Percentiles rank a stretch among this genome's conserved stretches.
phyloP scores from a whole-genome alignment of 495 filamentous ascomycete genomes.

The Thermothielavioides terrestris region DNA sequence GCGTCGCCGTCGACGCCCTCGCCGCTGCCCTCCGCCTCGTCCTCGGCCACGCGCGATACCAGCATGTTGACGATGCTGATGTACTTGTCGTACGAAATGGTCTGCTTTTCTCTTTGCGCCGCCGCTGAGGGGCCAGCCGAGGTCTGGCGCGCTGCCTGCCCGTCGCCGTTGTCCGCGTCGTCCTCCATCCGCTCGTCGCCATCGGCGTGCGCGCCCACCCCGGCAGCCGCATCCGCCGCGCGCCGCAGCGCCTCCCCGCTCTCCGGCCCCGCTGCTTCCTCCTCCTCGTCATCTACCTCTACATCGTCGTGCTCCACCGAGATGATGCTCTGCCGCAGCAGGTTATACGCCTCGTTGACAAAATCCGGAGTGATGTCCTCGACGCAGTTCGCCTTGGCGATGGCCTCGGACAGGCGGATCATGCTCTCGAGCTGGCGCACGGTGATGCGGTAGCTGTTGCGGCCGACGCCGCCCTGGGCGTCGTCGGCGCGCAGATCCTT shows the following conservation, averaged over 20 bases:
- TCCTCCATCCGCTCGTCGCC: constrained; percentile 66
- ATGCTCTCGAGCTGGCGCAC: constrained; percentile 92
- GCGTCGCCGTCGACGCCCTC: constrained; percentile 86
- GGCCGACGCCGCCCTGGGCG: constrained; percentile 83
- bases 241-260: constrained; percentile 27
- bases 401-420: constrained; percentile 89
- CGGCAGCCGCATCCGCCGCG: constrained; percentile 34
- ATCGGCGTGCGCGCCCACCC: constrained; percentile 41
- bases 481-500: constrained; percentile 93
- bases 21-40: constrained; percentile 67
- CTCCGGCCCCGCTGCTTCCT: constrained; percentile 32
- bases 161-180: constrained; percentile 27
- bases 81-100: constrained; percentile 94
- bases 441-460: constrained; percentile 93
- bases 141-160: too few relatives aligned
- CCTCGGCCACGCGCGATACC: constrained; percentile 59
- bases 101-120: constrained; percentile 55
- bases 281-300: constrained; percentile 84
- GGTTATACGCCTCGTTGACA: constrained; percentile 81
- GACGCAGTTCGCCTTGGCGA: constrained; percentile 94
- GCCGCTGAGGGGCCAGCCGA: constrained; percentile 24
- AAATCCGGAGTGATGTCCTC: constrained; percentile 79
- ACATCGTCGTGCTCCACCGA: constrained; percentile 97
- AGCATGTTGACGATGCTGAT: constrained; percentile 79
- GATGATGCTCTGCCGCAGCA: constrained; percentile 89